A percentile compares a stretch with the other conserved stretches of the same genome.
These are phyloP conservation scores for Mallotus repandus DNA, from an alignment of 441 rosid genomes.

Conservation along the genomic window DNA sequence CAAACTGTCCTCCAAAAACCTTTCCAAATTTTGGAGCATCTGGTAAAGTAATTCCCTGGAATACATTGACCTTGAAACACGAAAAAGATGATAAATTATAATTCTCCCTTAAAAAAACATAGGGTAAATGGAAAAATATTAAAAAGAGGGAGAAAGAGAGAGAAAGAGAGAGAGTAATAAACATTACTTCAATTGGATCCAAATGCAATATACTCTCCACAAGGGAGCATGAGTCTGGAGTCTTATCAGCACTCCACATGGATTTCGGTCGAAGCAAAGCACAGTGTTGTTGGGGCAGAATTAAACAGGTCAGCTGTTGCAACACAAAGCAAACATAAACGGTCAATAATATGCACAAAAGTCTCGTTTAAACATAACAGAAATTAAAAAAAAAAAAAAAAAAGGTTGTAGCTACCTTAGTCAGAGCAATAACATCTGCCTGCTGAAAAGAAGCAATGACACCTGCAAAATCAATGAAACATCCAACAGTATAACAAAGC, in stretches of 20 bases:
- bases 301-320: slow-evolving; percentile 72
- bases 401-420: slow-evolving; percentile 45
- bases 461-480: slow-evolving; percentile 40
- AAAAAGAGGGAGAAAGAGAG: neutral
- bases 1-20: slow-evolving; percentile 94
- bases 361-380: neutral
- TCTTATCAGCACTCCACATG: slow-evolving; percentile 81
- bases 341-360: neutral
- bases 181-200: slow-evolving; percentile 82
- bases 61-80: slow-evolving; percentile 67
- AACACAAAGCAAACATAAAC: slow-evolving; percentile 11
- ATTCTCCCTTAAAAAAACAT: no score
- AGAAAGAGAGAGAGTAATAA: neutral
- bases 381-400: slow-evolving; percentile 7
- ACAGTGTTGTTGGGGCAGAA: slow-evolving; percentile 65
- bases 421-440: slow-evolving; percentile 52
- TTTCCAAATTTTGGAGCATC: slow-evolving; percentile 88
- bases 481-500: neutral
- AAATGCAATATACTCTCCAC: slow-evolving; percentile 81
- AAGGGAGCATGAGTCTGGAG: slow-evolving; percentile 53
- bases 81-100: neutral
- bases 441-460: slow-evolving; percentile 40
- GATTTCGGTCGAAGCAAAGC: slow-evolving; percentile 67
- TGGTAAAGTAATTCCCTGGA: slow-evolving; percentile 81
- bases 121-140: neutral